Conservation (phyloP, 202 grass and related monocot species). For the Zoysia matrella region DNA sequence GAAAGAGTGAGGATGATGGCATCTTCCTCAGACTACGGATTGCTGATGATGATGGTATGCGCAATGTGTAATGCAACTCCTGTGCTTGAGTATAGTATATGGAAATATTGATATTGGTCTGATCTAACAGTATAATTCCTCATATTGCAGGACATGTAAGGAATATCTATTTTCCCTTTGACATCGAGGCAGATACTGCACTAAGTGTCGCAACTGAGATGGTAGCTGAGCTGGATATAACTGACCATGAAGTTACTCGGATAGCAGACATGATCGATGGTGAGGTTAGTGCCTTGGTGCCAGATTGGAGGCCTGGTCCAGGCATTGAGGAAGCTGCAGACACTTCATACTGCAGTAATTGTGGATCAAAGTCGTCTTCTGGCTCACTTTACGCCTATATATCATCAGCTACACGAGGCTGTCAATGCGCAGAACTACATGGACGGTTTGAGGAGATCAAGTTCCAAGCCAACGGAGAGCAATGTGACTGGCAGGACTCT, state of each 20-base stretch:
- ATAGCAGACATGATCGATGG: constrained; percentile 98
- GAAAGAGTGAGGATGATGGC: constrained; percentile 76
- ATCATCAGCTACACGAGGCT: constrained; percentile 45
- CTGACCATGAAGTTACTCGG: constrained; percentile 90
- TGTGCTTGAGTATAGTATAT: constrained; percentile 23
- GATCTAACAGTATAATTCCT: constrained; percentile 32
- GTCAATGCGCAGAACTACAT: constrained; percentile 65
- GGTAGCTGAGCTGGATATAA: constrained; percentile 78
- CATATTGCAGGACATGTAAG: constrained; percentile 67
- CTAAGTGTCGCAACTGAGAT: constrained; percentile 41
- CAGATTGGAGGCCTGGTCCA: constrained; percentile 85
- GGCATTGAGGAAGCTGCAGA: constrained; percentile 78
- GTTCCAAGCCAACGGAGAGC: constrained; percentile 53
- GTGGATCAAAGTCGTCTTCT: constrained; percentile 74
- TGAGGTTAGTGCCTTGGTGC: constrained; percentile 81
- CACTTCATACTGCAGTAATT: constrained; percentile 64
- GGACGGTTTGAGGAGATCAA: constrained; percentile 85
- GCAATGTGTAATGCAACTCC: constrained; percentile 30
- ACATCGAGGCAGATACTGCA: constrained; percentile 85
- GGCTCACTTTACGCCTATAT: constrained; percentile 81
- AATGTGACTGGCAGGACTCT: constrained; percentile 39
- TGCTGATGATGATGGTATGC: constrained; percentile 77
- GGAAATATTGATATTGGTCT: constrained; percentile 10
- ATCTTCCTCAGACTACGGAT: constrained; percentile 91
- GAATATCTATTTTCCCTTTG: constrained; percentile 96